phyloP scores from a whole-genome alignment of 805 yeast species.

The Nakazawaea pomicola region DNA sequence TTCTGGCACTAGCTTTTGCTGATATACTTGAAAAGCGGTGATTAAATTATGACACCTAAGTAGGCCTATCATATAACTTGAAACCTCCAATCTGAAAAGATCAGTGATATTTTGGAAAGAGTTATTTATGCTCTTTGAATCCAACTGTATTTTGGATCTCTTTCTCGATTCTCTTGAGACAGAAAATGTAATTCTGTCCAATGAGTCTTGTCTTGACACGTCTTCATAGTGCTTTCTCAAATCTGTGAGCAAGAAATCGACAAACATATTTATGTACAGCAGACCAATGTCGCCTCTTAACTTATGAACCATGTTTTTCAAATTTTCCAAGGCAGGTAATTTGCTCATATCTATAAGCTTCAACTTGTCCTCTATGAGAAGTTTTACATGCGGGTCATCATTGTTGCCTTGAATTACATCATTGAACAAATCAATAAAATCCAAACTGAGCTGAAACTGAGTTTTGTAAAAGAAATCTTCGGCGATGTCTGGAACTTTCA shows the following conservation, averaged over 20 bases:
- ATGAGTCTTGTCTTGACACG: constrained; percentile 41
- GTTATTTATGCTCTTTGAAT: constrained; percentile 25
- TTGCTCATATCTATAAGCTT: constrained; percentile 32
- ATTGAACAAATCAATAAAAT: constrained; percentile 53
- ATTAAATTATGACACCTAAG: constrained; percentile 56
- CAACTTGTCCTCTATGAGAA: not conserved
- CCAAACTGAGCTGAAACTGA: constrained; percentile 50
- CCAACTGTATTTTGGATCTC: constrained; percentile 20
- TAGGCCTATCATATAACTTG: constrained; percentile 47
- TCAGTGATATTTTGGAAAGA: constrained; percentile 34
- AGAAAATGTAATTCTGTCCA: constrained; percentile 38
- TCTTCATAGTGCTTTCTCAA: constrained; percentile 51
- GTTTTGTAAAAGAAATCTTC: constrained; percentile 39
- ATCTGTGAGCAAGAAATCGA: constrained; percentile 53
- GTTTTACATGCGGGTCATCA: constrained; percentile 2
- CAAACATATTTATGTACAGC: constrained; percentile 57
- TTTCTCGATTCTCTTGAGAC: constrained; percentile 13
- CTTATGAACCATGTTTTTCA: constrained; percentile 48
- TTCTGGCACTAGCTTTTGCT: constrained; percentile 64
- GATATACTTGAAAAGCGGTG: constrained; percentile 58
- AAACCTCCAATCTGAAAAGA: constrained; percentile 37
- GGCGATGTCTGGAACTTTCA: constrained; percentile 43
- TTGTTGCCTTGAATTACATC: constrained; percentile 51
- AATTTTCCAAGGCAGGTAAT: constrained; percentile 44
- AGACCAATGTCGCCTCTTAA: constrained; percentile 65